These are phyloP conservation scores for Lophiotrema nucula DNA, from an alignment of 495 filamentous ascomycete species.

Conservation along the genomic window DNA sequence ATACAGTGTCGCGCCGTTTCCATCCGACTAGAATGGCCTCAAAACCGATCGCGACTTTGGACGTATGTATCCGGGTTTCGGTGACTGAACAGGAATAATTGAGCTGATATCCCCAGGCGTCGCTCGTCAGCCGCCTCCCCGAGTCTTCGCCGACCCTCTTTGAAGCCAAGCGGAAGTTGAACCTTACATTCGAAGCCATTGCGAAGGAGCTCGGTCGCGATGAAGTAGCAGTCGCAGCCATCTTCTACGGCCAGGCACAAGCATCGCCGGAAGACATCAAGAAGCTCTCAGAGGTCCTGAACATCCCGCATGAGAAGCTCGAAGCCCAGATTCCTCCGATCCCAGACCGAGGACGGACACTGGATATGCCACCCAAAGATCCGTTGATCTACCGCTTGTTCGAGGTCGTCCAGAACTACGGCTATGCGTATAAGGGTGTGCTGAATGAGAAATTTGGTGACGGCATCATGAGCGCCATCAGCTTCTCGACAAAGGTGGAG, in stretches of 20 bases:
- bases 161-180: conserved; percentile 71
- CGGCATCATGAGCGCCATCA: conserved; percentile 97
- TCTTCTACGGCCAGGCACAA: conserved; percentile 92
- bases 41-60: conserved; percentile 32
- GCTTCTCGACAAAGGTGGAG: conserved; percentile 89
- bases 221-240: conserved; percentile 85
- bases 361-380: conserved; percentile 93
- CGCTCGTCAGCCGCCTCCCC: conserved; percentile 57
- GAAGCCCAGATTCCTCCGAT: conserved; percentile 64
- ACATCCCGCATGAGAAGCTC: conserved; percentile 57
- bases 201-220: conserved; percentile 72
- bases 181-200: conserved; percentile 80
- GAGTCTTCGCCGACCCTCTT: conserved; percentile 74
- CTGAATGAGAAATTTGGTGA: conserved; percentile 99
- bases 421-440: conserved; percentile 93
- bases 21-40: conserved; percentile 26
- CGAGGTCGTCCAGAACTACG: conserved; percentile 98
- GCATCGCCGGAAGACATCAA: conserved; percentile 75
- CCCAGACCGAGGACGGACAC: conserved; percentile 77
- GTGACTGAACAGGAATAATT: neutral
- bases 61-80: conserved; percentile 31
- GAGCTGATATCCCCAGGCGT: conserved; percentile 19
- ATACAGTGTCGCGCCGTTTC: conserved; percentile 15
- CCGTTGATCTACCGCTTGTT: conserved; percentile 92
- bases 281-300: conserved; percentile 67